Evolutionary conservation across 2,329 filamentous ascomycete species (phyloP).

Genomic region (Arachnomyces sp.): DNA sequence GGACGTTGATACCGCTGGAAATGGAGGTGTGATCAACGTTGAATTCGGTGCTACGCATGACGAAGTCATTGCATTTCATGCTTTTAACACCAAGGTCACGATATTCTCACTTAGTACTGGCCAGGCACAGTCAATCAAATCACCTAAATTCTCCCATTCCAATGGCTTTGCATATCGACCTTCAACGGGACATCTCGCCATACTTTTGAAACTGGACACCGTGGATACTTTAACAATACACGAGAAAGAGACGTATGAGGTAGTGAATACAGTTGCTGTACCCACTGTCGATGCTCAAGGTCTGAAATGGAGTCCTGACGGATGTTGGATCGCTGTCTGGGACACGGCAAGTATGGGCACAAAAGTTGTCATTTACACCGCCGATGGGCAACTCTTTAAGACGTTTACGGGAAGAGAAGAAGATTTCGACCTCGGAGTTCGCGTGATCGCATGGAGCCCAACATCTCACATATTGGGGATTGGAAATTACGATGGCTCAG

Average conservation of each 20-base stretch:
- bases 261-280: conserved; percentile 23
- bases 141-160: conserved; percentile 30
- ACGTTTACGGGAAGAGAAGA: conserved; percentile 39
- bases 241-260: conserved; percentile 26
- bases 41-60: conserved; percentile 31
- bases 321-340: conserved; percentile 51
- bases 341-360: conserved; percentile 46
- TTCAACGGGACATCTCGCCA: conserved; percentile 31
- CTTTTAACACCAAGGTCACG: conserved; percentile 32
- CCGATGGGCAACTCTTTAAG: conserved; percentile 51
- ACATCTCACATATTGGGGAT: conserved; percentile 40
- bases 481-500: conserved; percentile 42
- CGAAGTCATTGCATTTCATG: conserved; percentile 31
- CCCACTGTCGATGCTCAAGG: conserved; percentile 50
- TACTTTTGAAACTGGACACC: conserved; percentile 32
- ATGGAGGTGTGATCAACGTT: conserved; percentile 19
- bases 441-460: conserved; percentile 46
- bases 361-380: conserved; percentile 48
- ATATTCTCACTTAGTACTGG: conserved; percentile 28
- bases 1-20: conserved; percentile 24
- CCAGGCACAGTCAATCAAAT: conserved; percentile 30
- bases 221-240: conserved; percentile 33
- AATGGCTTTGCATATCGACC: conserved; percentile 33
- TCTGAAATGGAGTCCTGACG: conserved; percentile 52
- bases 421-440: conserved; percentile 41